Conservation (phyloP, 768 basidiomycete species). For the Termitomyces sp. region DNA sequence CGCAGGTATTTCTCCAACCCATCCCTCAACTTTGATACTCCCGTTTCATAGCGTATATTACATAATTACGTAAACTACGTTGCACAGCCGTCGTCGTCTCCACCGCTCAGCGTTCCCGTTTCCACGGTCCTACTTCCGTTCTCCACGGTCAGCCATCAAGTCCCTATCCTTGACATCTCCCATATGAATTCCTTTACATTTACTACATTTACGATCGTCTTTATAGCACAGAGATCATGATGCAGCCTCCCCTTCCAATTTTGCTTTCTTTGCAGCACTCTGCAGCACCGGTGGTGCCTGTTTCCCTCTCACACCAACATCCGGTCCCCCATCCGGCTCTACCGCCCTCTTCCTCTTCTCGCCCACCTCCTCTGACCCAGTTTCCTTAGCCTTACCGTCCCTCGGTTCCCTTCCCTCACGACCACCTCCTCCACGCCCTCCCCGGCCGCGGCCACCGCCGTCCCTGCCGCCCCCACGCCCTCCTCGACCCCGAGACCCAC, state of each 20-base stretch:
- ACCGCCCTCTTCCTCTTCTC: slow-evolving; percentile 75
- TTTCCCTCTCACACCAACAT: slow-evolving; percentile 59
- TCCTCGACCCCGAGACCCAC: slow-evolving; percentile 16
- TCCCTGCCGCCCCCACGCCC: slow-evolving; percentile 44
- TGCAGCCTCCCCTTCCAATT: slow-evolving; percentile 28
- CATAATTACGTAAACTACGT: too few species aligned
- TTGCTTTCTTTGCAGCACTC: slow-evolving; percentile 36
- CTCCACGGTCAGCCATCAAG: too few species aligned
- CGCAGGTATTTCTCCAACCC: too few species aligned
- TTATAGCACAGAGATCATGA: slow-evolving; percentile 9
- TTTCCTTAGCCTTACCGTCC: slow-evolving; percentile 22
- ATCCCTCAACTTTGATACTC: too few species aligned
- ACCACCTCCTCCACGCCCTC: slow-evolving; percentile 27
- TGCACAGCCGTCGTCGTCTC: too few species aligned
- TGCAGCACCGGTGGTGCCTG: slow-evolving; percentile 49
- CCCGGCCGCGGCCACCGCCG: slow-evolving; percentile 37
- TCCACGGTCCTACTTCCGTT: too few species aligned
- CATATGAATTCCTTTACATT: background rate
- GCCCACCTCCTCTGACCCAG: slow-evolving; percentile 44
- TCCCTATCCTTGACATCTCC: background rate
- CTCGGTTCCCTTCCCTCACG: slow-evolving; percentile 38
- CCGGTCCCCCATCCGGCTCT: slow-evolving; percentile 75
- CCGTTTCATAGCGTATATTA: too few species aligned
- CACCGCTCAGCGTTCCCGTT: too few species aligned
- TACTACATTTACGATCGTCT: background rate